Evolutionary conservation across 306 rosid species (phyloP).

Genomic region (Mimosa pudica): DNA sequence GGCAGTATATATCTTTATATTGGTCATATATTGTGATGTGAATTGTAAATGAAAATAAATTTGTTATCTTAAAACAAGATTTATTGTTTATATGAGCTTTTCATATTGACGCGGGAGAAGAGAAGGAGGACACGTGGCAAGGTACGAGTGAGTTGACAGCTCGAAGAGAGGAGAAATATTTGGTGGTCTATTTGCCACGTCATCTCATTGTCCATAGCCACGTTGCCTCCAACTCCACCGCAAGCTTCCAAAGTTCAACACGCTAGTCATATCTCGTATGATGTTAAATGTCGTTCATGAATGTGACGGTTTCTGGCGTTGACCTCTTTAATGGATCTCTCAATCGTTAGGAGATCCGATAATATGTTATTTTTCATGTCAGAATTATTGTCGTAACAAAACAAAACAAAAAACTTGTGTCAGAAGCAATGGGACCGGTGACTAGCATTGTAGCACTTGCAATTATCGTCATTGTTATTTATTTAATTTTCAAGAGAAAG

Average conservation of each 20-base stretch:
- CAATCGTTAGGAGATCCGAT: conserved; percentile 33
- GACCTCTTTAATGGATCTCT: conserved; percentile 41
- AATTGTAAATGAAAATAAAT: too few species aligned
- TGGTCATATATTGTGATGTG: too few species aligned
- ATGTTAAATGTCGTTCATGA: not conserved
- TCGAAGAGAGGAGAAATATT: not conserved
- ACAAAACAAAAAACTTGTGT: conserved; percentile 47
- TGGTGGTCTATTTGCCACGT: conserved; percentile 13
- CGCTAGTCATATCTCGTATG: not conserved
- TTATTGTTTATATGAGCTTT: not conserved
- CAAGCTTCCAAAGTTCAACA: not conserved
- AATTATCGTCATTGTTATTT: conserved; percentile 40
- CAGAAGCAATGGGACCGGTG: conserved; percentile 40
- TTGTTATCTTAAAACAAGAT: not conserved
- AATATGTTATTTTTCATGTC: conserved; percentile 27
- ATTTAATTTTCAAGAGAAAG: conserved; percentile 55
- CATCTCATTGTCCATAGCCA: not conserved
- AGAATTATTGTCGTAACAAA: conserved; percentile 12
- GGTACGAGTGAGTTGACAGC: not conserved
- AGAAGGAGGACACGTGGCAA: not conserved
- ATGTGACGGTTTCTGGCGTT: not conserved
- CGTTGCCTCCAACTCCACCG: not conserved
- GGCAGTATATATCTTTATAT: too few species aligned
- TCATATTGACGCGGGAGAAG: not conserved
- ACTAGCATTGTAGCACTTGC: conserved; percentile 49